These are phyloP conservation scores for Purshia tridentata DNA, from an alignment of 306 rosid genomes.

Conservation along the genomic window DNA sequence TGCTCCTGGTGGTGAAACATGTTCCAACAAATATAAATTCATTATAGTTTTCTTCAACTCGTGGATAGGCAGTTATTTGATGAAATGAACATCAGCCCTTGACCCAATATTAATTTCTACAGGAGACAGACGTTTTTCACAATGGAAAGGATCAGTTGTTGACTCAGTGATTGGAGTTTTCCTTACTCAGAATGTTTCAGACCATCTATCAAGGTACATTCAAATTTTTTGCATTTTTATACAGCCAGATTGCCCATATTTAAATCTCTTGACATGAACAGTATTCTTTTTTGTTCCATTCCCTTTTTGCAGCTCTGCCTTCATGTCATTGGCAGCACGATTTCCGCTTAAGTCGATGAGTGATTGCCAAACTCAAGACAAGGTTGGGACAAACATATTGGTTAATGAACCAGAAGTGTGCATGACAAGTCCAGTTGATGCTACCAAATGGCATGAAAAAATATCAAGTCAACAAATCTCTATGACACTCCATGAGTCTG, in stretches of 20 bases:
- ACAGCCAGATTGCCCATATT: conserved; percentile 14
- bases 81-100: conserved; percentile 20
- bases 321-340: conserved; percentile 82
- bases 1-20: neutral
- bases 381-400: conserved; percentile 32
- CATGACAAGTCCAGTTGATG: conserved; percentile 37
- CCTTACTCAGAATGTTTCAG: conserved; percentile 97
- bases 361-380: conserved; percentile 34
- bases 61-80: neutral
- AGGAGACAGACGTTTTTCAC: conserved; percentile 94
- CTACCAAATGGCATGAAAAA: conserved; percentile 41
- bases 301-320: conserved; percentile 79
- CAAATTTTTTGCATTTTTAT: conserved; percentile 12
- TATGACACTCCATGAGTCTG: conserved; percentile 34
- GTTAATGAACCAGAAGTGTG: conserved; percentile 49
- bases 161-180: conserved; percentile 94
- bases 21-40: neutral
- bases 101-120: conserved; percentile 30
- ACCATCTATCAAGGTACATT: conserved; percentile 87
- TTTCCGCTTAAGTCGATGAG: conserved; percentile 57
- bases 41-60: conserved; percentile 1
- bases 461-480: conserved; percentile 36
- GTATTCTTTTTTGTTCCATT: conserved; percentile 19
- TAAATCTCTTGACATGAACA: conserved; percentile 17
- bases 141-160: conserved; percentile 96